phyloP scores from a whole-genome alignment of 805 yeast species.

The Dipodascopsis uninucleata region DNA sequence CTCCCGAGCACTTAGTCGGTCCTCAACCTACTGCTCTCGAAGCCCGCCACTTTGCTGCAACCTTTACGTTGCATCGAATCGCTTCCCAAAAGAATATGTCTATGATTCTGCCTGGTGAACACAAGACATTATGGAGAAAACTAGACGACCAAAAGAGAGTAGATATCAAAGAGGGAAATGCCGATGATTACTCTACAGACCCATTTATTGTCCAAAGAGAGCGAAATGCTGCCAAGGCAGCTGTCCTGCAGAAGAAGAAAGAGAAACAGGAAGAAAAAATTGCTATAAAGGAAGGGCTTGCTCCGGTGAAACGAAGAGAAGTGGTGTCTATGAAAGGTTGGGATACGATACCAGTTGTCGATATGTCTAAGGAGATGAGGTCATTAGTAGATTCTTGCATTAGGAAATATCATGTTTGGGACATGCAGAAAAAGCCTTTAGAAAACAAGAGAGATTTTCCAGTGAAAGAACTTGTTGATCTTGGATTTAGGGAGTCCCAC shows the following conservation, averaged over 20 bases:
- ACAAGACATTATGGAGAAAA: conserved; percentile 71
- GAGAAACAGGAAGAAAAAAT: conserved; percentile 10
- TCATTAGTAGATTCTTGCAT: conserved; percentile 60
- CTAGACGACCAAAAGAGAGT: conserved; percentile 59
- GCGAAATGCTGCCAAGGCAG: conserved; percentile 50
- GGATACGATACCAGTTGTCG: conserved; percentile 67
- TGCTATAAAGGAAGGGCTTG: conserved; percentile 12
- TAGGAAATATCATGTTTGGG: conserved; percentile 35
- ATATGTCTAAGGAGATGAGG: conserved; percentile 62
- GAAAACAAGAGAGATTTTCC: conserved; percentile 5
- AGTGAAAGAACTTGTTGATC: conserved; percentile 38
- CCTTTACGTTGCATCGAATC: conserved; percentile 74
- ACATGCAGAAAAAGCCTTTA: neutral
- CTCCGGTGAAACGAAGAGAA: conserved; percentile 1
- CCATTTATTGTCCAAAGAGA: conserved; percentile 74
- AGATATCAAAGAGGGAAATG: conserved; percentile 46
- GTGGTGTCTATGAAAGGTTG: conserved; percentile 50
- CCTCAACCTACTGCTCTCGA: conserved; percentile 82
- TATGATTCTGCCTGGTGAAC: conserved; percentile 82
- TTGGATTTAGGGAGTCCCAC: conserved; percentile 72
- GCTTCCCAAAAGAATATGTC: conserved; percentile 78
- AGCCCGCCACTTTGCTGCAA: conserved; percentile 87
- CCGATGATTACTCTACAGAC: conserved; percentile 59
- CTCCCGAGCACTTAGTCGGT: conserved; percentile 48
- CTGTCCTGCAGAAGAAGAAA: conserved; percentile 8